Conservation (phyloP, 768 basidiomycete species). For the Suillus tomentosus region DNA sequence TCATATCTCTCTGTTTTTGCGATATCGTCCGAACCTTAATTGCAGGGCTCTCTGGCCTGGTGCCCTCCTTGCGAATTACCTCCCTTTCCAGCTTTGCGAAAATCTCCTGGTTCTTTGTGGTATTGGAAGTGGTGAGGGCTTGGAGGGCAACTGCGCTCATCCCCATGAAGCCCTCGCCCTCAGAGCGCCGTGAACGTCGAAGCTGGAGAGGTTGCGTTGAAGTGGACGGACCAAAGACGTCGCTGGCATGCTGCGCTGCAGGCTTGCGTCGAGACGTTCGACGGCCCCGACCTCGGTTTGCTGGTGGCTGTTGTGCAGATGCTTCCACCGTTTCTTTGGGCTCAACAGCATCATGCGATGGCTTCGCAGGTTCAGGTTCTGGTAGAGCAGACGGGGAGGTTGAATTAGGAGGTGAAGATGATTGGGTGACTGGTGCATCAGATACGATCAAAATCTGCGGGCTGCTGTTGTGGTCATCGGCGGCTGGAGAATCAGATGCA, state of each 20-base stretch:
- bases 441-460: not conserved
- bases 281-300: slow-evolving; percentile 32
- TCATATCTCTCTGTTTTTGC: slow-evolving; percentile 70
- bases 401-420: not conserved
- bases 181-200: slow-evolving; percentile 43
- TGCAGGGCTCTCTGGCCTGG: slow-evolving; percentile 76
- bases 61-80: slow-evolving; percentile 68
- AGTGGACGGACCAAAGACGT: slow-evolving; percentile 39
- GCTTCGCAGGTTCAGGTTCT: slow-evolving; percentile 15
- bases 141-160: slow-evolving; percentile 72
- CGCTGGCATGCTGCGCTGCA: slow-evolving; percentile 34
- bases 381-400: slow-evolving; percentile 15
- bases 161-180: slow-evolving; percentile 53
- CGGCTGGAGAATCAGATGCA: not conserved
- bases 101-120: slow-evolving; percentile 69
- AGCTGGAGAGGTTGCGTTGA: slow-evolving; percentile 34
- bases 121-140: slow-evolving; percentile 72
- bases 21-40: slow-evolving; percentile 69
- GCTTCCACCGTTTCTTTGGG: slow-evolving; percentile 5
- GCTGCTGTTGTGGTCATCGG: not conserved
- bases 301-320: slow-evolving; percentile 5
- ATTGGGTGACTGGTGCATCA: not conserved
- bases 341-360: slow-evolving; percentile 23
- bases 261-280: slow-evolving; percentile 57
- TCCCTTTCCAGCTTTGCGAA: slow-evolving; percentile 64